Percentiles rank a stretch among this genome's conserved stretches.
Evolutionary conservation across 495 filamentous ascomycete genomes (phyloP).

Genomic region (Chaetomium cochliodes): DNA sequence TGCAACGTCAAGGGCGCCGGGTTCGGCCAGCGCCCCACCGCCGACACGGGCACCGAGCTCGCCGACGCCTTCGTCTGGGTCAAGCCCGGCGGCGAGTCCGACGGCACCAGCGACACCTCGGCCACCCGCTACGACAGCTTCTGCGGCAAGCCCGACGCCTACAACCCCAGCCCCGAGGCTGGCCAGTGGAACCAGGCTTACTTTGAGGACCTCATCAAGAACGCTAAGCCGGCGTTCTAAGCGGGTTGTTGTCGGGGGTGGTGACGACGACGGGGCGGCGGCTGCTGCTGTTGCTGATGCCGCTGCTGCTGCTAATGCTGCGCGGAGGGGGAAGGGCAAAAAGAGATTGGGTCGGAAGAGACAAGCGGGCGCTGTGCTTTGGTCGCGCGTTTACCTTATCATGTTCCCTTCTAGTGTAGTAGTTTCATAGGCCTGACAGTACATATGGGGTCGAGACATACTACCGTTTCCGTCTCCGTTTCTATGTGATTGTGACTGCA

Average conservation of each 20-base stretch:
- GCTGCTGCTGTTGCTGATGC: background rate
- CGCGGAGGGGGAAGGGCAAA: background rate
- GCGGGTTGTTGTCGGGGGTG: background rate
- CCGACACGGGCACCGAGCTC: slow-evolving; percentile 59
- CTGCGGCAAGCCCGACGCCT: slow-evolving; percentile 63
- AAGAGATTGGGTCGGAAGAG: background rate
- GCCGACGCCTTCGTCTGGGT: slow-evolving; percentile 80
- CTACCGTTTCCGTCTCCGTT: background rate
- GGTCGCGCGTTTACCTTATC: background rate
- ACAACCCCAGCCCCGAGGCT: slow-evolving; percentile 72
- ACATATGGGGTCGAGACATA: slow-evolving; percentile 4
- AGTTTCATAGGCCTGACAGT: slow-evolving; percentile 9
- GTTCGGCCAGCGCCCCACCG: slow-evolving; percentile 68
- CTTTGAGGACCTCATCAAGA: slow-evolving; percentile 67
- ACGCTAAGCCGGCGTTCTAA: slow-evolving; percentile 61
- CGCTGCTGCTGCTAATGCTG: too few species aligned
- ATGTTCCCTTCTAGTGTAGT: slow-evolving; percentile 16
- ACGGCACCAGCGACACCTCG: slow-evolving; percentile 66
- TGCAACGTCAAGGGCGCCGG: slow-evolving; percentile 71
- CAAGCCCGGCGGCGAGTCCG: slow-evolving; percentile 80
- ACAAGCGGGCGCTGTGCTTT: background rate
- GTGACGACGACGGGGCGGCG: background rate
- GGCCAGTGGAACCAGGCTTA: slow-evolving; percentile 77
- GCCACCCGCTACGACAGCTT: slow-evolving; percentile 67
- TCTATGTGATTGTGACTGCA: background rate